These are phyloP conservation scores for Hirschioporus abietinus DNA, from an alignment of 768 basidiomycete genomes.

Conservation along the genomic window DNA sequence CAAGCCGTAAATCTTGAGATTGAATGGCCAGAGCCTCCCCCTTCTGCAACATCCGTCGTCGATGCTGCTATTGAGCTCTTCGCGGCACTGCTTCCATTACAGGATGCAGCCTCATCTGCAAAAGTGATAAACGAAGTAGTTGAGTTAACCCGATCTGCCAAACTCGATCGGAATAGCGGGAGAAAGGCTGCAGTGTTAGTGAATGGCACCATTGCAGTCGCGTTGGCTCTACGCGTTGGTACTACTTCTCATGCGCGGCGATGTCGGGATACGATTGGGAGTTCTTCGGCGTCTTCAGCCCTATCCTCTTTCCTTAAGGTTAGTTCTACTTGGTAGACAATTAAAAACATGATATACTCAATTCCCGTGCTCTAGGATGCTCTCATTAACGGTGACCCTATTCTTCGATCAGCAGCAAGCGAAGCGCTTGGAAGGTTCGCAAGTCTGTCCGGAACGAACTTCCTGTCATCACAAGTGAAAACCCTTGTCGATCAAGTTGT, in stretches of 20 bases:
- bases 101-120: conserved; percentile 56
- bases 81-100: conserved; percentile 68
- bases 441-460: conserved; percentile 74
- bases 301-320: conserved; percentile 79
- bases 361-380: conserved; percentile 47
- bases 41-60: conserved; percentile 76
- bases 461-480: conserved; percentile 84
- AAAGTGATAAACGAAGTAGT: conserved; percentile 54
- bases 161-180: conserved; percentile 83
- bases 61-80: conserved; percentile 90
- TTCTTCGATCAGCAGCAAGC: conserved; percentile 73
- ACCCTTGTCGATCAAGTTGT: conserved; percentile 90
- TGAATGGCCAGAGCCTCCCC: conserved; percentile 60
- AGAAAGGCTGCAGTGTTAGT: conserved; percentile 78
- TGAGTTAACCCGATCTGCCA: conserved; percentile 64
- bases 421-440: conserved; percentile 87
- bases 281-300: conserved; percentile 50
- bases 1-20: conserved; percentile 30
- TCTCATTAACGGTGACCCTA: conserved; percentile 72
- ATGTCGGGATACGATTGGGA: conserved; percentile 62
- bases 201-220: conserved; percentile 73
- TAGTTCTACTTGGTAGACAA: conserved; percentile 13
- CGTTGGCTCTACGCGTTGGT: conserved; percentile 59
- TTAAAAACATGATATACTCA: conserved; percentile 8
- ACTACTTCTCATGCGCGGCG: conserved; percentile 49